Evolutionary conservation across 2,329 filamentous ascomycete genomes (phyloP), one percentile per base, ranked within the genome.

Genomic region (Aureobasidium pullulans): DNA sequence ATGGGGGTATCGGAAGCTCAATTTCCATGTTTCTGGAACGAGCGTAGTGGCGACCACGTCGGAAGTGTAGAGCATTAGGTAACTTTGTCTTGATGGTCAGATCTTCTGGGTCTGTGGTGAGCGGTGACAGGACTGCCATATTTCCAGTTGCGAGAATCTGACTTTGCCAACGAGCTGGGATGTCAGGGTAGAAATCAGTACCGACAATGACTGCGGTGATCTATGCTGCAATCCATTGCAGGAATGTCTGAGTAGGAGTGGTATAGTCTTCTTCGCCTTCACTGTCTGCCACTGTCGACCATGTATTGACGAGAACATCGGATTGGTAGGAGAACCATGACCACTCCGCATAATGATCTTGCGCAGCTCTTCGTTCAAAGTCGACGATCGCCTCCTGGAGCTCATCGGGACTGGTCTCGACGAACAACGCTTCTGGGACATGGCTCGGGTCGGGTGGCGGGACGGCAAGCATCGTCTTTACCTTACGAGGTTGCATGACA

Each of bases 251-350:
- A 7, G n/a, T 11, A 16, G 50, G 49, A 9, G 23, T 48, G 4
- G 76, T 74, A 60, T 77, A 77, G 46, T 76, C 70, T 1, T 70
- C 65, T 3, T 65, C 67, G 1, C 68, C 71, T 32, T 46, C 48
- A 6, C 39, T 19, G 1, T 63, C 62, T 58, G 77, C 71, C 6
- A 49, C 36, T n/a, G 49, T 40, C 16, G 49, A 56, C 76, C 76
- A 79, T 16, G 72, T 75, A 61, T 79, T 77, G 16, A 79, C 72
- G 74, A 76, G 78, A 3, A 72, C 70, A 47, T 74, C 69, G 44
- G 73, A 69, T 28, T 75, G 73, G 56, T 76, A 77, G 0, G 77
- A 72, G 61, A 79, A 79, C 77, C 77, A 80, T 61, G 79, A 79
- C 75, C 76, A 79, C 61, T 80, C 77, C 13, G 69, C 66, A 58